Conservation (phyloP, 495 filamentous ascomycete genomes). For the Annulohypoxylon stygium region DNA sequence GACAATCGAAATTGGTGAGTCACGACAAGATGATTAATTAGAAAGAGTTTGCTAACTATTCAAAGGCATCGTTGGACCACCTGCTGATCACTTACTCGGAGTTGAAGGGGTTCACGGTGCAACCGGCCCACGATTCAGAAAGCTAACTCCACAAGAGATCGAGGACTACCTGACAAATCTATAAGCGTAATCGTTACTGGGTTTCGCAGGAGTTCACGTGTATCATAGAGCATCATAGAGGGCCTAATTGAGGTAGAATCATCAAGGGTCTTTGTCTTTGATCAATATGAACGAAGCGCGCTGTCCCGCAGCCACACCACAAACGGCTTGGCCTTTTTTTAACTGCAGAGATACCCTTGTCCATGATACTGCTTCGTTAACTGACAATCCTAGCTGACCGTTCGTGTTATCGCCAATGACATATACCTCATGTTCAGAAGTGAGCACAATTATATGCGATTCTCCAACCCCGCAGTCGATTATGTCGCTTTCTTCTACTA, state of each 20-base stretch:
- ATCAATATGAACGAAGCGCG: constrained; percentile 60
- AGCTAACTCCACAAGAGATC: constrained; percentile 96
- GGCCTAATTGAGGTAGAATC: constrained; percentile 44
- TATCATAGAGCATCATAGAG: constrained; percentile 61
- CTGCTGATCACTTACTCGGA: constrained; percentile 91
- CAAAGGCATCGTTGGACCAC: constrained; percentile 91
- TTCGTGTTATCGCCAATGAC: constrained; percentile 66
- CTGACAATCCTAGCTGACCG: constrained; percentile 69
- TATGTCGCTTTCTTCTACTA: constrained; percentile 59
- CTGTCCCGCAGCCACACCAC: constrained; percentile 60
- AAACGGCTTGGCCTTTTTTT: constrained; percentile 44
- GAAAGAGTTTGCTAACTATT: constrained; percentile 53
- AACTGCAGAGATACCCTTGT: constrained; percentile 52
- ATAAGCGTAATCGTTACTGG: constrained; percentile 61
- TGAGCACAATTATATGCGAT: constrained; percentile 69
- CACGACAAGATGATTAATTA: not conserved
- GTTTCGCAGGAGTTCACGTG: constrained; percentile 48
- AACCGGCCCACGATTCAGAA: constrained; percentile 92
- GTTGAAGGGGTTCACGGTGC: constrained; percentile 93
- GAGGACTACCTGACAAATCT: constrained; percentile 99
- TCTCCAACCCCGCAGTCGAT: constrained; percentile 70
- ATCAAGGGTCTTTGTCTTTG: constrained; percentile 41
- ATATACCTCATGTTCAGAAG: constrained; percentile 64
- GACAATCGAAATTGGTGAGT: constrained; percentile 96
- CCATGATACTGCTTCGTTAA: constrained; percentile 47